Evolutionary conservation across 306 rosid species (phyloP).

Genomic region (Cicer yamashitae): DNA sequence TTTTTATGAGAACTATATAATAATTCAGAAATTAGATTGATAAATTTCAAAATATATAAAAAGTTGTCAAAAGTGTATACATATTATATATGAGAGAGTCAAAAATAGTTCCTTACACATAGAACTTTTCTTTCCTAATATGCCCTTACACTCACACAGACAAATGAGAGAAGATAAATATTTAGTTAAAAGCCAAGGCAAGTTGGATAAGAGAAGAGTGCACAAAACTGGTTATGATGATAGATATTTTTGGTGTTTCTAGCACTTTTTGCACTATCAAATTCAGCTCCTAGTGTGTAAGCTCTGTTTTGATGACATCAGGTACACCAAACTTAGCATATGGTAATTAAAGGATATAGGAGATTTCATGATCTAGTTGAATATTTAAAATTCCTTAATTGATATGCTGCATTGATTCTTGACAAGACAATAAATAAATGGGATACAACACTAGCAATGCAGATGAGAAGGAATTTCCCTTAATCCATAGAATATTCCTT

Average conservation of each 20-base stretch:
- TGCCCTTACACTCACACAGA: background rate
- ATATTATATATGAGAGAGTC: too few species aligned
- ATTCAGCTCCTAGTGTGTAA: background rate
- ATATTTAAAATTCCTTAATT: conserved; percentile 21
- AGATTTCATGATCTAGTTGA: conserved; percentile 35
- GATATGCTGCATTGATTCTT: conserved; percentile 42
- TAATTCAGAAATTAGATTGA: too few species aligned
- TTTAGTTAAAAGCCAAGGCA: conserved; percentile 5
- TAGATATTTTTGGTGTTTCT: background rate
- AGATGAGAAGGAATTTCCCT: conserved; percentile 39
- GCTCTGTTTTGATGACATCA: conserved; percentile 18
- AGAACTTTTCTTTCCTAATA: background rate
- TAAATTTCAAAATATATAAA: too few species aligned
- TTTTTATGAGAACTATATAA: too few species aligned
- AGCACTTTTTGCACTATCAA: conserved; percentile 28
- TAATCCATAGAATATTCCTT: conserved; percentile 33
- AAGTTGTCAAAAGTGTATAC: too few species aligned
- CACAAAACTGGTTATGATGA: background rate
- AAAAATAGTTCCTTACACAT: too few species aligned
- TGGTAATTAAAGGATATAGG: background rate
- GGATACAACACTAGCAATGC: conserved; percentile 26
- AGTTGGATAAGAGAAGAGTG: conserved; percentile 1
- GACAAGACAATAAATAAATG: conserved; percentile 43
- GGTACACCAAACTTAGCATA: conserved; percentile 36
- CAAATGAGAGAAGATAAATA: background rate